Conservation (phyloP, 1,284 basidiomycete species). For the Singerocomus rubriflavus region DNA sequence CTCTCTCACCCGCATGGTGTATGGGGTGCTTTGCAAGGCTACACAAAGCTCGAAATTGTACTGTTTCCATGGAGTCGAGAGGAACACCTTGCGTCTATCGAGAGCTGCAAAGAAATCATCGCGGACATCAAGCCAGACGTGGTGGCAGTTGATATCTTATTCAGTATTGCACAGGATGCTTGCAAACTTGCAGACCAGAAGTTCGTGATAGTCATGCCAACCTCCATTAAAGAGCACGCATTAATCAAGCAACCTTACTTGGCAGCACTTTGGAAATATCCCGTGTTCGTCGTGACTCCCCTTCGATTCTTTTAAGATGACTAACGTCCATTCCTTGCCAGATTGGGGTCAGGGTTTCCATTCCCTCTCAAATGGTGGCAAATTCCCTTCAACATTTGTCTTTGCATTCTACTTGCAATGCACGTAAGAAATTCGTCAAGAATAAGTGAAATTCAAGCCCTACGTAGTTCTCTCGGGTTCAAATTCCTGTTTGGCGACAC, state of each 20-base stretch:
- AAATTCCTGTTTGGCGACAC: background rate
- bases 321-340: background rate
- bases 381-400: slow-evolving; percentile 13
- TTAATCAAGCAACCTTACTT: background rate
- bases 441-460: background rate
- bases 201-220: slow-evolving; percentile 1
- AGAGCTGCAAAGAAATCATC: slow-evolving; percentile 4
- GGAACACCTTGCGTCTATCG: slow-evolving; percentile 4
- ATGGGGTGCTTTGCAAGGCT: slow-evolving; percentile 2
- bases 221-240: background rate
- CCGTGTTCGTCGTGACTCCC: background rate
- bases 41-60: background rate
- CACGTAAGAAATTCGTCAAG: background rate
- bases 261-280: slow-evolving; percentile 11
- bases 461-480: slow-evolving; percentile 4
- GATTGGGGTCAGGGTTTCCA: background rate
- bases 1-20: slow-evolving; percentile 2
- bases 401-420: background rate
- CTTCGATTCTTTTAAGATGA: background rate
- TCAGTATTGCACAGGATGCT: slow-evolving; percentile 10
- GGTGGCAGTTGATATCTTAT: background rate
- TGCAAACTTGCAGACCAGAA: slow-evolving; percentile 6
- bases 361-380: slow-evolving; percentile 15
- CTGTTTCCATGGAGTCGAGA: slow-evolving; percentile 1
- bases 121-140: slow-evolving; percentile 1